A percentile compares a stretch with the other conserved stretches of the same genome.
Conservation (phyloP, 177 flowering plant genomes). For the Vitis hybrid region DNA sequence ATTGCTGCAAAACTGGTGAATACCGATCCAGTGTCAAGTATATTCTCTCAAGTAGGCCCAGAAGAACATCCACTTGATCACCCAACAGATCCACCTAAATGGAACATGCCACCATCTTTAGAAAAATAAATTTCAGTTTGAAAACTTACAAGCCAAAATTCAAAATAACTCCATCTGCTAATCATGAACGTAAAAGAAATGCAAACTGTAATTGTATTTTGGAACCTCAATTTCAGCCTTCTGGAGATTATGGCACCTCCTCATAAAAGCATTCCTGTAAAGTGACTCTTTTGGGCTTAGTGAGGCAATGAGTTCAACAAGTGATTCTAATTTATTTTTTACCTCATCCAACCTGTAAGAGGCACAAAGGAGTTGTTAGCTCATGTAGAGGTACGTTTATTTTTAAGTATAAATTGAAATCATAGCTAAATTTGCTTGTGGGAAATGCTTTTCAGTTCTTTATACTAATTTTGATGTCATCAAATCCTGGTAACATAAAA, state of each 20-base stretch:
- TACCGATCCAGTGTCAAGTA: constrained; percentile 39
- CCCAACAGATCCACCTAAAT: constrained; percentile 76
- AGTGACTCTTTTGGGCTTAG: constrained; percentile 35
- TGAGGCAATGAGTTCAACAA: constrained; percentile 26
- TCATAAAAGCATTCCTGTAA: constrained; percentile 59
- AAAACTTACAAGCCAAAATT: too few species aligned
- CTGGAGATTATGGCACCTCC: constrained; percentile 59
- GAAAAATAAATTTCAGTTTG: neutral
- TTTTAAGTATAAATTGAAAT: too few species aligned
- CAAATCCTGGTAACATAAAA: too few species aligned
- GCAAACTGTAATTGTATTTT: neutral
- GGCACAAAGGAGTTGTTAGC: neutral
- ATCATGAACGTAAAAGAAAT: neutral
- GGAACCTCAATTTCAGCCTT: constrained; percentile 80
- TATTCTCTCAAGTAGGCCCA: constrained; percentile 54
- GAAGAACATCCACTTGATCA: constrained; percentile 75
- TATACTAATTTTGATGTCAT: too few species aligned
- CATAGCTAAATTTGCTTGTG: too few species aligned
- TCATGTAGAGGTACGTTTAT: too few species aligned
- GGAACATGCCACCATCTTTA: neutral
- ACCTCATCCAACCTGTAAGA: constrained; percentile 49
- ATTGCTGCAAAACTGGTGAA: constrained; percentile 48
- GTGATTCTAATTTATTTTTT: constrained; percentile 24
- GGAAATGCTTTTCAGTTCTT: too few species aligned
- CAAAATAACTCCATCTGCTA: too few species aligned